Conservation (phyloP, 2,329 filamentous ascomycete species). For the Nannizzia gypsea region DNA sequence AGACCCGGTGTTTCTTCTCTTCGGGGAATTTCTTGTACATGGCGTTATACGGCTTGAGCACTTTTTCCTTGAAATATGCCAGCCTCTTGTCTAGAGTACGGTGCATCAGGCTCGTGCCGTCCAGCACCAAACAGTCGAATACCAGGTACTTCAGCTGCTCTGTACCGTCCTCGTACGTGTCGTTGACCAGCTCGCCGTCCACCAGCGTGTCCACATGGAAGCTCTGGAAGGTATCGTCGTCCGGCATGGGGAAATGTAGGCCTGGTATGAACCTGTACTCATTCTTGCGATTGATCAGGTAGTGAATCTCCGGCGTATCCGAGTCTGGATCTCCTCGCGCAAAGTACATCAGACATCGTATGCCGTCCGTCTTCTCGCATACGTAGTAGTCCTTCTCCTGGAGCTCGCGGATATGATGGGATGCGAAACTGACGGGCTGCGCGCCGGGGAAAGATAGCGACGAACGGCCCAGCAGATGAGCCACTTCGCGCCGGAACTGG, state of each 20-base stretch:
- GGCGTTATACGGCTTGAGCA: conserved; percentile 66
- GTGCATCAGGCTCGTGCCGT: conserved; percentile 62
- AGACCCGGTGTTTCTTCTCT: conserved; percentile 59
- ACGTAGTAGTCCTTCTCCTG: conserved; percentile 83
- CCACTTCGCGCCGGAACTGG: conserved; percentile 60
- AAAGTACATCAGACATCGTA: conserved; percentile 88
- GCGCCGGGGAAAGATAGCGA: conserved; percentile 65
- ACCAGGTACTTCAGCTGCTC: conserved; percentile 72
- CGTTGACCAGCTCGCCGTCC: conserved; percentile 87
- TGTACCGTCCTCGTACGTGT: conserved; percentile 56
- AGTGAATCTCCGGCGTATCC: conserved; percentile 59
- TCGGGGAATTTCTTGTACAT: conserved; percentile 62
- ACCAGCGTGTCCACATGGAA: conserved; percentile 75
- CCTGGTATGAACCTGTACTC: conserved; percentile 79
- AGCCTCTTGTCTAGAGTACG: conserved; percentile 78
- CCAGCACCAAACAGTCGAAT: conserved; percentile 82
- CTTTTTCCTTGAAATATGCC: conserved; percentile 67
- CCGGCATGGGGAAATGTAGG: conserved; percentile 68
- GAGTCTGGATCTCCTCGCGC: conserved; percentile 46
- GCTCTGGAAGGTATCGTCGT: conserved; percentile 45
- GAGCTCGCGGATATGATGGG: conserved; percentile 71
- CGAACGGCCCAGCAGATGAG: conserved; percentile 58
- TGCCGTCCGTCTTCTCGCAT: conserved; percentile 95
- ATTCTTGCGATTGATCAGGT: conserved; percentile 95
- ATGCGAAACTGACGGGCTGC: conserved; percentile 85